Evolutionary conservation across 306 rosid genomes (phyloP), one percentile per base, ranked within the genome.

Genomic region (Comarum palustre): DNA sequence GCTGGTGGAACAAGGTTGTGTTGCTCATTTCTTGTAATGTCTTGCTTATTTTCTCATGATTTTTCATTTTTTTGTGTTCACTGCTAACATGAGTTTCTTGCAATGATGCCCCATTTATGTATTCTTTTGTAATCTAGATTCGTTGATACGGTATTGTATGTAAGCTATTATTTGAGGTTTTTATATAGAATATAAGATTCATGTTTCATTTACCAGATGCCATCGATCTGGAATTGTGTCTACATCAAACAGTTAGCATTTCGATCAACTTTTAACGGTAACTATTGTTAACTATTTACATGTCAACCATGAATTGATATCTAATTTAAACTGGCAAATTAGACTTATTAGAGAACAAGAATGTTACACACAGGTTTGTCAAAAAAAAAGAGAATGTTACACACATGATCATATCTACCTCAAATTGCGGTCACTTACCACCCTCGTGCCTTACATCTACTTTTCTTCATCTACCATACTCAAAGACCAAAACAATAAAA

Each of bases 11-110:
- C 25, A 47, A 8, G 60, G 79, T 42, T 57, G 20, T 45, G 71
- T 39, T 64, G 81, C 65, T 77, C 71, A 17, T 62, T 73, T 70
- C 68, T 47, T 85, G 91, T 86, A 87, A 79, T 87, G 84, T 79
- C 71, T 2, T 69, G 38, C 62, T 43, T 38, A 60, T 10, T n/a
- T 38, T 24, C 36, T 5, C 47, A 16, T 32, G 8, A 13, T 22
- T 69, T 58, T 75, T 55, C n/a, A n/a, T n/a, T n/a, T n/a, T n/a
- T n/a, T n/a, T 66, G 39, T 46, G 36, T 13, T 67, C 75, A 72
- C 70, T 38, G 45, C 81, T 70, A 50, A 78, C 84, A 68, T 51
- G 78, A 74, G 79, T 72, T 83, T 86, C 61, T 58, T 72, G 73
- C 24, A 45, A 76, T 78, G 79, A 39, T 70, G 47, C 57, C 29